These are phyloP conservation scores for Elsinoe ampelina DNA, from an alignment of 2,329 filamentous ascomycete genomes.

Conservation along the genomic window DNA sequence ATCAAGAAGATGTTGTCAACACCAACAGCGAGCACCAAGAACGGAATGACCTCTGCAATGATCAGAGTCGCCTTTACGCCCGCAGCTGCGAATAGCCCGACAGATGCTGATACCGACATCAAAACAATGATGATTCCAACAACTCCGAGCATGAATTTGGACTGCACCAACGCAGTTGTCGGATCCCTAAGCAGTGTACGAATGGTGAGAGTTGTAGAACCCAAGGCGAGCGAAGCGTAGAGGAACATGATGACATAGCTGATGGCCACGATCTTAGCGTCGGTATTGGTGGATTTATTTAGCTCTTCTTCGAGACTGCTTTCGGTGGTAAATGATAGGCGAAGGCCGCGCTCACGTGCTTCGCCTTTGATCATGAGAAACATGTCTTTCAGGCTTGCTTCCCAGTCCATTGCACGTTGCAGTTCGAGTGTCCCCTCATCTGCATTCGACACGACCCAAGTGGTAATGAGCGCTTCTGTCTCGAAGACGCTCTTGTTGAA, in stretches of 20 bases:
- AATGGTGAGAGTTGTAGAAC: constrained; percentile 73
- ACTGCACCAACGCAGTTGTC: constrained; percentile 77
- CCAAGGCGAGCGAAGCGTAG: constrained; percentile 86
- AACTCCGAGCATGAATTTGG: constrained; percentile 92
- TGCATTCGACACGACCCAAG: constrained; percentile 89
- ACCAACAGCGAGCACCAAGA: constrained; percentile 89
- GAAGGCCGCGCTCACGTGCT: constrained; percentile 65
- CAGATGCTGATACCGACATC: constrained; percentile 93
- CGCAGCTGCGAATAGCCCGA: constrained; percentile 84
- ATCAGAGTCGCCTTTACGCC: constrained; percentile 94
- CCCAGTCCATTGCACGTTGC: constrained; percentile 77
- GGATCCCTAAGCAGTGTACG: constrained; percentile 73
- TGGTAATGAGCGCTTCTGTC: constrained; percentile 72
- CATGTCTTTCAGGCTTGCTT: constrained; percentile 63
- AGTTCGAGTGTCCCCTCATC: constrained; percentile 63
- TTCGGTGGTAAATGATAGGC: constrained; percentile 90
- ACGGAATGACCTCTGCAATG: constrained; percentile 96
- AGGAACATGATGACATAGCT: constrained; percentile 99
- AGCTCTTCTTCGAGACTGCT: constrained; percentile 90
- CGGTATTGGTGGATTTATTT: constrained; percentile 96
- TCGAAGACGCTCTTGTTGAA: constrained; percentile 60
- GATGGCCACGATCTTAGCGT: constrained; percentile 91
- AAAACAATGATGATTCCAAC: constrained; percentile 90
- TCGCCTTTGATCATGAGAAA: constrained; percentile 73
- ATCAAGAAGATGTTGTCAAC: constrained; percentile 99